phyloP scores from a whole-genome alignment of 1,139 yeast genomes.

The Hansenula sp. region DNA sequence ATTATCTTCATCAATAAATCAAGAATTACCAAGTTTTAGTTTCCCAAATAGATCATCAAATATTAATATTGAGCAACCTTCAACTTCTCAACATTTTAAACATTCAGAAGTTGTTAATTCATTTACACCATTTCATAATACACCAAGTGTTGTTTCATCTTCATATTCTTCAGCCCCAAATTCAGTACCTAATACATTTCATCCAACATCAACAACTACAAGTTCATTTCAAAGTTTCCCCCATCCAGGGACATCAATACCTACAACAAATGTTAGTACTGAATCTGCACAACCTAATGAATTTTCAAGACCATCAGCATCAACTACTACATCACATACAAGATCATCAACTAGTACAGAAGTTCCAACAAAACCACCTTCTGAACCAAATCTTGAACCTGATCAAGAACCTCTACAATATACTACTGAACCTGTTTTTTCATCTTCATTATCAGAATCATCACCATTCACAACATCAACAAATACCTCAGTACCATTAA shows the following conservation, averaged over 20 bases:
- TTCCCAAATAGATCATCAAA: constrained; percentile 14
- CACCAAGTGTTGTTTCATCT: constrained; percentile 44
- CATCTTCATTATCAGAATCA: not conserved
- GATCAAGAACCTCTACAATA: not conserved
- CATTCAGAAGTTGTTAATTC: constrained; percentile 19
- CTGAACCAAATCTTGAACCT: not conserved
- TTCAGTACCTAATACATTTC: constrained; percentile 18
- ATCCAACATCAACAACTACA: not conserved
- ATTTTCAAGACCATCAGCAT: constrained; percentile 9
- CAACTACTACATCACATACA: not conserved
- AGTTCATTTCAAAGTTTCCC: not conserved
- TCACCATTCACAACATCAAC: constrained; percentile 1
- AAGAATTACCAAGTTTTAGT: not conserved
- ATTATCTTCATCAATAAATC: not conserved
- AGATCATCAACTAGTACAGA: not conserved
- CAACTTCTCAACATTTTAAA: constrained; percentile 22
- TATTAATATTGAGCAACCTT: constrained; percentile 17
- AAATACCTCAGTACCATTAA: not conserved
- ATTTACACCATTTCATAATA: constrained; percentile 40
- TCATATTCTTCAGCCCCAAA: constrained; percentile 33
- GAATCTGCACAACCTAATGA: constrained; percentile 38
- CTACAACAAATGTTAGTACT: constrained; percentile 45
- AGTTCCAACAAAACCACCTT: not conserved
- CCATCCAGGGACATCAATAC: constrained; percentile 29
- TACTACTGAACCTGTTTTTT: not conserved